Evolutionary conservation across 202 grass and related monocot genomes (phyloP).

Genomic region (Cymbopogon flexuosus): DNA sequence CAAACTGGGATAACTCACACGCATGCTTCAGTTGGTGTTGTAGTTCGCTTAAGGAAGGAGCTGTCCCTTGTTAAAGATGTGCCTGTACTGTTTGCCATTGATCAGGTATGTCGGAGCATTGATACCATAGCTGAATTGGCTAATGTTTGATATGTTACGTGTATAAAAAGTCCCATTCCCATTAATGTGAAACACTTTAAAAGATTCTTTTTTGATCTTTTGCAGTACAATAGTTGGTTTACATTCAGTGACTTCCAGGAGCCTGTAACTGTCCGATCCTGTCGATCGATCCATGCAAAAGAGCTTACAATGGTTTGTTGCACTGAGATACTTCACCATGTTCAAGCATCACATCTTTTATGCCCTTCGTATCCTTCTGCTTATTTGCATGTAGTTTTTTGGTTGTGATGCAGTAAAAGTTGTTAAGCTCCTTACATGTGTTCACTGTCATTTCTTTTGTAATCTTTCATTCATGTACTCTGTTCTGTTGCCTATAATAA

Average conservation of each 20-base stretch:
- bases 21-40: slow-evolving; percentile 72
- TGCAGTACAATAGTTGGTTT: slow-evolving; percentile 97
- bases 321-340: slow-evolving; percentile 2
- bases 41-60: slow-evolving; percentile 77
- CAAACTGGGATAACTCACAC: slow-evolving; percentile 88
- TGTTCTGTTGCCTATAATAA: not conserved
- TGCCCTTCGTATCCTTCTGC: not conserved
- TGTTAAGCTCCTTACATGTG: not conserved
- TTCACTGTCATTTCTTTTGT: slow-evolving; percentile 8
- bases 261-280: slow-evolving; percentile 59
- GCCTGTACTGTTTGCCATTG: slow-evolving; percentile 81
- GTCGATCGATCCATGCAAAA: slow-evolving; percentile 71
- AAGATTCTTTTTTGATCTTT: slow-evolving; percentile 19
- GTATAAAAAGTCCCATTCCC: not conserved
- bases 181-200: slow-evolving; percentile 5
- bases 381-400: slow-evolving; percentile 1
- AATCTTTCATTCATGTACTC: not conserved
- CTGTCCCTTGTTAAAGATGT: slow-evolving; percentile 86
- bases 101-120: slow-evolving; percentile 59
- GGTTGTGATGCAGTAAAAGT: slow-evolving; percentile 17
- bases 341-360: not conserved
- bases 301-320: slow-evolving; percentile 75
- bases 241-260: slow-evolving; percentile 94
- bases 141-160: not conserved
- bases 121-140: not conserved